A percentile compares a stretch with the other conserved stretches of the same genome.
phyloP scores from a whole-genome alignment of 805 yeast genomes.

The Saturnispora hagleri region DNA sequence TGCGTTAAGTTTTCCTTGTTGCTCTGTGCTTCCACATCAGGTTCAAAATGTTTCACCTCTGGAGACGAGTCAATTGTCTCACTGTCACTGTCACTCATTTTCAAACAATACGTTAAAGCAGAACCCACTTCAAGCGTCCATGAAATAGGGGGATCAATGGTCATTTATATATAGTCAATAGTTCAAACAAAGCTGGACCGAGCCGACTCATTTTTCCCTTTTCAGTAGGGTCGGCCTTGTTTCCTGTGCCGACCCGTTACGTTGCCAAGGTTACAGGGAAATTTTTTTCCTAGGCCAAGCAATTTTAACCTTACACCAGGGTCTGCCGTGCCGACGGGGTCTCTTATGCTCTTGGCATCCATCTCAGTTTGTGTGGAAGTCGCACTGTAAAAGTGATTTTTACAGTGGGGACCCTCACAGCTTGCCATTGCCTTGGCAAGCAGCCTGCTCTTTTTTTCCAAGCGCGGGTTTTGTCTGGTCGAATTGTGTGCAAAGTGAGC shows the following conservation, averaged over 20 bases:
- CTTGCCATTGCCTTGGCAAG: neutral
- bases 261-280: neutral
- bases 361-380: neutral
- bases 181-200: neutral
- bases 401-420: neutral
- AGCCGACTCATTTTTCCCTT: neutral
- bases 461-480: neutral
- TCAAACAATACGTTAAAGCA: neutral
- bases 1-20: constrained; percentile 19
- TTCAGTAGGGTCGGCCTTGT: neutral
- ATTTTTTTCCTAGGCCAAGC: neutral
- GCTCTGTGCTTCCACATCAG: constrained; percentile 17
- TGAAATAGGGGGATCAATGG: neutral
- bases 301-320: neutral
- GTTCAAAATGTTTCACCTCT: neutral
- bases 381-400: neutral
- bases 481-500: neutral
- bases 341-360: neutral
- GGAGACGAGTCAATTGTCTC: constrained; percentile 1
- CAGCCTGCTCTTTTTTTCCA: neutral
- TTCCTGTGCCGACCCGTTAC: neutral
- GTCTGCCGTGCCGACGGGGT: neutral
- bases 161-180: neutral
- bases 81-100: neutral
- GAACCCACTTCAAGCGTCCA: neutral